These are phyloP conservation scores for Zoysia matrella DNA, from an alignment of 202 grass and related monocot species.

Conservation along the genomic window DNA sequence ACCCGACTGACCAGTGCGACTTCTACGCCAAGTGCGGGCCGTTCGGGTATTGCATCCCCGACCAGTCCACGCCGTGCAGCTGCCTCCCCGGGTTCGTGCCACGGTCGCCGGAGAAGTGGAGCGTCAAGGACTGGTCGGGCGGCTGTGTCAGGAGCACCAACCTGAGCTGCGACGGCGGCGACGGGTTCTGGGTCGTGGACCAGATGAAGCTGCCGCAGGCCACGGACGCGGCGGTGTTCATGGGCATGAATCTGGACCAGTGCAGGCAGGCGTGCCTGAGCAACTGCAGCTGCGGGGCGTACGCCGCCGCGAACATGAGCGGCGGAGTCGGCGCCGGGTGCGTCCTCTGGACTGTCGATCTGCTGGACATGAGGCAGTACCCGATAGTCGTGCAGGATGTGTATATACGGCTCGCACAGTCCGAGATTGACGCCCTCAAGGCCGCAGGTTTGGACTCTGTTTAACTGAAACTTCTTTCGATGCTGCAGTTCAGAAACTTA, in stretches of 20 bases:
- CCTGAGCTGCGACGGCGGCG: background rate
- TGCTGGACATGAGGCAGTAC: slow-evolving; percentile 64
- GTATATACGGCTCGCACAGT: slow-evolving; percentile 59
- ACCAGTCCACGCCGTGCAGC: too few relatives aligned
- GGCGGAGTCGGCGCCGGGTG: slow-evolving; percentile 50
- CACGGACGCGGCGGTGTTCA: slow-evolving; percentile 46
- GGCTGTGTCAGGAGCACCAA: too few relatives aligned
- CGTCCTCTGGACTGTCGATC: slow-evolving; percentile 65
- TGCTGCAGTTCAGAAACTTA: too few relatives aligned
- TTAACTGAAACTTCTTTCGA: background rate
- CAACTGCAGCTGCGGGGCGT: too few relatives aligned
- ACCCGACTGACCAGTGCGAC: too few relatives aligned
- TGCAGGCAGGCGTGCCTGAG: too few relatives aligned
- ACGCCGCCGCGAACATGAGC: background rate
- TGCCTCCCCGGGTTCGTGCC: too few relatives aligned
- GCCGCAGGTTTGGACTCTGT: slow-evolving; percentile 8
- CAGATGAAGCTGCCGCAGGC: slow-evolving; percentile 68
- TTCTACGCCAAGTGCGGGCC: too few relatives aligned
- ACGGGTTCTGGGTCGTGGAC: slow-evolving; percentile 58
- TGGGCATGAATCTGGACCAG: too few relatives aligned
- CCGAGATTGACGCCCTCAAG: slow-evolving; percentile 42
- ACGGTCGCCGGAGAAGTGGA: too few relatives aligned
- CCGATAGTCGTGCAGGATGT: slow-evolving; percentile 47
- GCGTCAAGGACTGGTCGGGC: too few relatives aligned
- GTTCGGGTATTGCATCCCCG: too few relatives aligned